phyloP scores from a whole-genome alignment of 495 filamentous ascomycete genomes.

The Xylaria venustula region DNA sequence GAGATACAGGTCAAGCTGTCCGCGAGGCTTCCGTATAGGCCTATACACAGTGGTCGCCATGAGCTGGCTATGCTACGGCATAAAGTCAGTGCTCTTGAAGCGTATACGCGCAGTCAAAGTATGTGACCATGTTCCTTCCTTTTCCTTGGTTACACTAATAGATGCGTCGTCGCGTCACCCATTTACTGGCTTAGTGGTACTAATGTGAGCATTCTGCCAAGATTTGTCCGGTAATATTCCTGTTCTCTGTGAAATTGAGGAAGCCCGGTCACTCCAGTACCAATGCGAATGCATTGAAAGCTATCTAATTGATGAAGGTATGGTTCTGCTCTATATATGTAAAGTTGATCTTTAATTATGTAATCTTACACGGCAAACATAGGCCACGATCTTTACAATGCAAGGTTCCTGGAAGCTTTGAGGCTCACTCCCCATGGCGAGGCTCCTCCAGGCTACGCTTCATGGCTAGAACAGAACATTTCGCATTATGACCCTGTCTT shows the following conservation, averaged over 20 bases:
- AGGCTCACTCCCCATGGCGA: slow-evolving; percentile 36
- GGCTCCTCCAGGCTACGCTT: slow-evolving; percentile 41
- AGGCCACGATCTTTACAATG: slow-evolving; percentile 47
- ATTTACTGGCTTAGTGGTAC: neutral
- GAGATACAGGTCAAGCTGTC: slow-evolving; percentile 50
- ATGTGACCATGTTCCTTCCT: slow-evolving; percentile 23
- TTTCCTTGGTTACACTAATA: neutral
- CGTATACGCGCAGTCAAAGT: slow-evolving; percentile 45
- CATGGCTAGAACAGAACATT: slow-evolving; percentile 47
- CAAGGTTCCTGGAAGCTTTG: slow-evolving; percentile 40
- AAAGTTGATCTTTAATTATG: slow-evolving; percentile 8
- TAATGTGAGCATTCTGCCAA: slow-evolving; percentile 16
- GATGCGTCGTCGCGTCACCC: neutral
- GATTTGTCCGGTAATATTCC: slow-evolving; percentile 42
- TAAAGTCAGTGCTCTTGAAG: slow-evolving; percentile 43
- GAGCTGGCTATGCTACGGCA: slow-evolving; percentile 49
- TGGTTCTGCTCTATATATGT: slow-evolving; percentile 20
- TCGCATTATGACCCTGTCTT: slow-evolving; percentile 45
- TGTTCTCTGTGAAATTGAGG: slow-evolving; percentile 48
- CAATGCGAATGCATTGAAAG: slow-evolving; percentile 51
- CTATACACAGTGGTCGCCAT: slow-evolving; percentile 41
- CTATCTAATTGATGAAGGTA: slow-evolving; percentile 49
- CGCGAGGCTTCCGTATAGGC: slow-evolving; percentile 43
- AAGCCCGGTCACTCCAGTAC: slow-evolving; percentile 48
- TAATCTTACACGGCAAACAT: slow-evolving; percentile 7